phyloP scores from a whole-genome alignment of 352 stramenopile genomes.

The Phytophthora fragariaefolia region DNA sequence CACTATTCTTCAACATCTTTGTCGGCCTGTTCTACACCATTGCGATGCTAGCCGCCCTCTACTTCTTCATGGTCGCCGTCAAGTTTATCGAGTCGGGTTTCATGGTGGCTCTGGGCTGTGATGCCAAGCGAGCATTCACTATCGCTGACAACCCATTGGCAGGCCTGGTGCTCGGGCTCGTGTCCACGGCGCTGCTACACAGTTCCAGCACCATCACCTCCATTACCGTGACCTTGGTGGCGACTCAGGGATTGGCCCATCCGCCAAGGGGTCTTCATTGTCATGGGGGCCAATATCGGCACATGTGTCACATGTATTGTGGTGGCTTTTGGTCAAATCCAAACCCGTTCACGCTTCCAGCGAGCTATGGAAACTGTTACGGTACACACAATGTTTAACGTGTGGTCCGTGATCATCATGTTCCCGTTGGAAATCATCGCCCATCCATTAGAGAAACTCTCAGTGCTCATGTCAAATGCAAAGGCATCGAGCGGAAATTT shows the following conservation, averaged over 20 bases:
- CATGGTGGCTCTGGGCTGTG: conserved; percentile 67
- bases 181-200: conserved; percentile 70
- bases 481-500: conserved; percentile 42
- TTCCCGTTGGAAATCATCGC: conserved; percentile 73
- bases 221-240: conserved; percentile 68
- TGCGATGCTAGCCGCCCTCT: conserved; percentile 58
- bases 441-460: conserved; percentile 62
- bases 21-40: conserved; percentile 35
- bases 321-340: conserved; percentile 87
- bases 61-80: conserved; percentile 82
- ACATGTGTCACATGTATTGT: conserved; percentile 91
- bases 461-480: conserved; percentile 36
- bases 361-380: conserved; percentile 58
- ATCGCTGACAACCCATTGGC: conserved; percentile 75
- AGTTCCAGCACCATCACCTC: conserved; percentile 78
- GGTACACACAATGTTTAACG: conserved; percentile 85
- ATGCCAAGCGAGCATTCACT: conserved; percentile 61
- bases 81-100: conserved; percentile 75
- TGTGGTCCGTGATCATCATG: conserved; percentile 73
- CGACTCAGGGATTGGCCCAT: conserved; percentile 70
- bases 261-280: conserved; percentile 83
- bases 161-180: conserved; percentile 70
- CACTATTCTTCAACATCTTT: conserved; percentile 25
- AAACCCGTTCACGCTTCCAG: conserved; percentile 63
- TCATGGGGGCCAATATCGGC: no score